These are phyloP conservation scores for Arachnomyces sp. DNA, from an alignment of 2,329 filamentous ascomycete species.

Conservation along the genomic window DNA sequence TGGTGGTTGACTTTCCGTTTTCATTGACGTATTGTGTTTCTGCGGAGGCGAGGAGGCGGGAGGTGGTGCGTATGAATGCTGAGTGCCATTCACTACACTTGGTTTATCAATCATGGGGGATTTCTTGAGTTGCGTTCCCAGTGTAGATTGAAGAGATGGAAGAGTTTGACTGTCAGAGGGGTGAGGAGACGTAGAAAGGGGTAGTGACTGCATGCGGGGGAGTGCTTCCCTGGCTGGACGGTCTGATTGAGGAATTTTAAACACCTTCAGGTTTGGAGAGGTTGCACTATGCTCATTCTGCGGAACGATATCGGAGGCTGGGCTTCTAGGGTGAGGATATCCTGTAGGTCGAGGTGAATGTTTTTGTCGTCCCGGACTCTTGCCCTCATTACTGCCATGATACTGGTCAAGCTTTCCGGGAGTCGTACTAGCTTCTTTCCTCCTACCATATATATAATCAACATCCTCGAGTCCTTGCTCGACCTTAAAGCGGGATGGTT, in stretches of 20 bases:
- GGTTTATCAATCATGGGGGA: slow-evolving; percentile 22
- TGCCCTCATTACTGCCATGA: too few species aligned
- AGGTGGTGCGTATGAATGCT: slow-evolving; percentile 18
- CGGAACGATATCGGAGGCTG: slow-evolving; percentile 1
- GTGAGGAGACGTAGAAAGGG: slow-evolving; percentile 23
- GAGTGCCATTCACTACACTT: slow-evolving; percentile 19
- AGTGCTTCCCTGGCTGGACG: slow-evolving; percentile 26
- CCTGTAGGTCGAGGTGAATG: too few species aligned
- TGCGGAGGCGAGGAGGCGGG: slow-evolving; percentile 20
- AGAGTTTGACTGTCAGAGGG: slow-evolving; percentile 32
- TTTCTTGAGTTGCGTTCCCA: slow-evolving; percentile 20
- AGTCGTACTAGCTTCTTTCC: too few species aligned
- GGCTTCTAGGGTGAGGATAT: slow-evolving; percentile 5
- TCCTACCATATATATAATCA: neutral
- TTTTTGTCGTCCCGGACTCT: too few species aligned
- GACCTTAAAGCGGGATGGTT: neutral
- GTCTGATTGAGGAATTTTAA: slow-evolving; percentile 25
- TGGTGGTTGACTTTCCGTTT: too few species aligned
- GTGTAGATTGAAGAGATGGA: slow-evolving; percentile 34
- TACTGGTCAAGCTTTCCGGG: too few species aligned
- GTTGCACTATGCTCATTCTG: slow-evolving; percentile 18
- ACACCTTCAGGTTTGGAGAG: slow-evolving; percentile 25
- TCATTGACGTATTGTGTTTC: slow-evolving; percentile 5
- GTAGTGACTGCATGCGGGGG: slow-evolving; percentile 33
- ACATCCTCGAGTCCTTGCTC: slow-evolving; percentile 4